Conservation (phyloP, 2,329 filamentous ascomycete genomes). For the Talaromyces albobiverticillius region DNA sequence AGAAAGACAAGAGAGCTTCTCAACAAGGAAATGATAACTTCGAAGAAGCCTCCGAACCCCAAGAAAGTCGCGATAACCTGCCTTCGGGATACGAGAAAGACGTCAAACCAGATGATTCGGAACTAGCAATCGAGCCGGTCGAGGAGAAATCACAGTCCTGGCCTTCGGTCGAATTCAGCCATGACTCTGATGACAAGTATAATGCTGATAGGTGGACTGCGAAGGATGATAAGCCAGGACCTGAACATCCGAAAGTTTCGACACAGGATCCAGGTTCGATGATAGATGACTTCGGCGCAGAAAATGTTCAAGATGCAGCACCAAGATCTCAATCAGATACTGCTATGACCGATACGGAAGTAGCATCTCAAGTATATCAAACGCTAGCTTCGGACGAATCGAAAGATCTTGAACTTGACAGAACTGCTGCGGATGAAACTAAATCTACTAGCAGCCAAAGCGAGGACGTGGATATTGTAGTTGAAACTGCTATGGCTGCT, state of each 20-base stretch:
- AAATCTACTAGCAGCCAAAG: slow-evolving; percentile 8
- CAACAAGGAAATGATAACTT: not conserved
- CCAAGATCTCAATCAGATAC: not conserved
- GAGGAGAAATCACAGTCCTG: slow-evolving; percentile 3
- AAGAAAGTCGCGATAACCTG: not conserved
- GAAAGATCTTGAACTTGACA: not conserved
- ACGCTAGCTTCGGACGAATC: not conserved
- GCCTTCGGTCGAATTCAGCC: slow-evolving; percentile 10
- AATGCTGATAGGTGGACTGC: not conserved
- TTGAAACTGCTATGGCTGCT: slow-evolving; percentile 12
- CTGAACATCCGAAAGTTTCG: not conserved
- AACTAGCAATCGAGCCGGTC: not conserved
- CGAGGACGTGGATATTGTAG: slow-evolving; percentile 12
- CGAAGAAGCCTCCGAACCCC: not conserved
- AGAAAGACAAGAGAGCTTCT: slow-evolving; percentile 26
- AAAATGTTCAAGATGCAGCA: not conserved
- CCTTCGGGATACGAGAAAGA: too few species aligned
- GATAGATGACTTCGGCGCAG: not conserved
- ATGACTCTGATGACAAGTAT: not conserved
- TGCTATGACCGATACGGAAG: not conserved
- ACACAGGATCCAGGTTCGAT: not conserved
- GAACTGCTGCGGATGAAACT: not conserved
- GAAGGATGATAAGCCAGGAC: not conserved
- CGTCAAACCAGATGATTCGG: too few species aligned
- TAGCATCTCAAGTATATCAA: not conserved